These are phyloP conservation scores for Puccinia hordei DNA, from an alignment of 1,284 basidiomycete genomes.

Conservation along the genomic window DNA sequence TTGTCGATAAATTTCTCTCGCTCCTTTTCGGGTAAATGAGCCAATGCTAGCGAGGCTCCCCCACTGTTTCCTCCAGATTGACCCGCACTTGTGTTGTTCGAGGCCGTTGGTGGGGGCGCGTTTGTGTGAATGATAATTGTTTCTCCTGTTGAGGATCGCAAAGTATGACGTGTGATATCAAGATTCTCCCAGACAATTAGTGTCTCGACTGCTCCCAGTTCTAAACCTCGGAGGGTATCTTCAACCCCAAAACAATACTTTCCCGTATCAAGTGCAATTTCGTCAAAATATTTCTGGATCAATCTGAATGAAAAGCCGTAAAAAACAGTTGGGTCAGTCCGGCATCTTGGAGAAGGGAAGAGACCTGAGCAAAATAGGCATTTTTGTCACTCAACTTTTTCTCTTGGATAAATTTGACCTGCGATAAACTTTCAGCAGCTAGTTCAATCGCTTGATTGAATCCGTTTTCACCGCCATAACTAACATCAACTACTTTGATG, in stretches of 20 bases:
- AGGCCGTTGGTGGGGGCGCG: constrained; percentile 56
- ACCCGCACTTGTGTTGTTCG: constrained; percentile 65
- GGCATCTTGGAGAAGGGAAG: neutral
- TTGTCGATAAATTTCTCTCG: constrained; percentile 93
- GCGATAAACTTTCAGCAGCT: constrained; percentile 88
- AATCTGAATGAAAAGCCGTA: constrained; percentile 61
- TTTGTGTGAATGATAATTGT: constrained; percentile 73
- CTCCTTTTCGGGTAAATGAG: constrained; percentile 69
- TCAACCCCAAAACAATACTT: constrained; percentile 98
- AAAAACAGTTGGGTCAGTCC: neutral
- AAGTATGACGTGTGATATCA: constrained; percentile 78
- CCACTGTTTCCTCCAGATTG: constrained; percentile 51
- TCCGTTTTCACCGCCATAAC: constrained; percentile 98
- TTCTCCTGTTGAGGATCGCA: constrained; percentile 88
- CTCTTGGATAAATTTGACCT: constrained; percentile 99
- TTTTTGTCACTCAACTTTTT: constrained; percentile 66
- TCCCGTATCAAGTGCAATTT: constrained; percentile 96
- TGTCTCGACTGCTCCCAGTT: constrained; percentile 94
- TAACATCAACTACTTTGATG: constrained; percentile 97
- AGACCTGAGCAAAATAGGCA: neutral
- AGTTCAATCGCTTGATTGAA: constrained; percentile 99
- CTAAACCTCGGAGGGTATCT: constrained; percentile 94
- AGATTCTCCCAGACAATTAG: constrained; percentile 98
- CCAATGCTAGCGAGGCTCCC: constrained; percentile 53
- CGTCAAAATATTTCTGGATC: constrained; percentile 98